phyloP scores from a whole-genome alignment of 441 rosid genomes.

The Populus hybrid region DNA sequence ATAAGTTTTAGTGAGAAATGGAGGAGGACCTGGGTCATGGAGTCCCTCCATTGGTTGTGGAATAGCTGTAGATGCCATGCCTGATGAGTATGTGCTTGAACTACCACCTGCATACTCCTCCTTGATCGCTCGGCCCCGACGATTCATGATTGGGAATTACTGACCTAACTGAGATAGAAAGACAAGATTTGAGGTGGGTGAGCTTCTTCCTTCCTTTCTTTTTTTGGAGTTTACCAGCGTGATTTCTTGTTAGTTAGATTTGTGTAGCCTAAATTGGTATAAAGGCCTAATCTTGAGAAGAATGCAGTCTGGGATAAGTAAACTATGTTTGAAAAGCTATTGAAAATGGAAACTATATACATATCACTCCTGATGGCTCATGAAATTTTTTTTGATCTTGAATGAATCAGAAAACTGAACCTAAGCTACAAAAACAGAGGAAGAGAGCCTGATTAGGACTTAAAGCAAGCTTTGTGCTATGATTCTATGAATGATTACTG shows the following conservation, averaged over 20 bases:
- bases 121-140: conserved; percentile 15
- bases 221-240: background rate
- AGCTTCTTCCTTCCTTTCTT: background rate
- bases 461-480: background rate
- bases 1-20: conserved; percentile 70
- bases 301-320: background rate
- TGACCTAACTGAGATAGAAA: background rate
- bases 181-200: conserved; percentile 4
- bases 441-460: too few relatives aligned
- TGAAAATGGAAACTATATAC: background rate
- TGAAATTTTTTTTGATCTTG: background rate
- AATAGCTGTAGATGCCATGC: conserved; percentile 9
- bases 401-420: background rate
- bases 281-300: background rate
- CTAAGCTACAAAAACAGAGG: too few relatives aligned
- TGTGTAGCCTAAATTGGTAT: background rate
- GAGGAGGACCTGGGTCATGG: conserved; percentile 62
- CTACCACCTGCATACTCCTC: conserved; percentile 29
- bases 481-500: background rate
- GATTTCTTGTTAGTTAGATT: background rate
- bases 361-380: background rate
- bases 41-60: conserved; percentile 77
- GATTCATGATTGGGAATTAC: conserved; percentile 23
- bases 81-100: conserved; percentile 7
- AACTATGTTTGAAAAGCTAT: background rate